phyloP scores from a whole-genome alignment of 2,329 filamentous ascomycete genomes.

The Teratosphaeria viscida region DNA sequence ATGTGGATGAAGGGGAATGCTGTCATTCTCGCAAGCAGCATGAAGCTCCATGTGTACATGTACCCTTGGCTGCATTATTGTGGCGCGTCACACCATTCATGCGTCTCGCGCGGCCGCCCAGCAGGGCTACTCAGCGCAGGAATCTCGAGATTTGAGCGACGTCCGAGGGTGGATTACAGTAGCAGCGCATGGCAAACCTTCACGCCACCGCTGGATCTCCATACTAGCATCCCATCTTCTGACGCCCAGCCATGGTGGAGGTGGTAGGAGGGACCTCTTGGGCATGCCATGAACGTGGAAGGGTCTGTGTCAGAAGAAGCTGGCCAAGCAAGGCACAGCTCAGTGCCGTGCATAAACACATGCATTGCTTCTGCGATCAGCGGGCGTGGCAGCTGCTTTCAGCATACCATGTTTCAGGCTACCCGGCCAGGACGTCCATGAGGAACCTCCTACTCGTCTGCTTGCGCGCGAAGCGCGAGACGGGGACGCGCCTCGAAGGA shows the following conservation, averaged over 20 bases:
- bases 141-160: background rate
- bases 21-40: no score
- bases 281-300: background rate
- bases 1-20: no score
- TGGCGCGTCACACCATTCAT: no score
- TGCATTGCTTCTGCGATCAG: background rate
- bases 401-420: background rate
- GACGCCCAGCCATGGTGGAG: background rate
- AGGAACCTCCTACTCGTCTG: background rate
- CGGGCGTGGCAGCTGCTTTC: background rate
- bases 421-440: background rate
- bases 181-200: background rate
- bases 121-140: no score
- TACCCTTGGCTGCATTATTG: no score
- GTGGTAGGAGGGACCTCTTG: no score
- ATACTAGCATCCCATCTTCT: background rate
- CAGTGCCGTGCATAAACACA: background rate
- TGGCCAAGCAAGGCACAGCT: background rate
- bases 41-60: no score
- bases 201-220: background rate
- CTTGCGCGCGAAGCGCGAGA: background rate
- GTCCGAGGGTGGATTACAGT: background rate
- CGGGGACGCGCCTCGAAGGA: background rate
- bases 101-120: no score
- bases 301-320: background rate